A percentile compares a stretch with the other conserved stretches of the same genome.
phyloP scores from a whole-genome alignment of 2,329 filamentous ascomycete genomes.

The Alternaria alternata region DNA sequence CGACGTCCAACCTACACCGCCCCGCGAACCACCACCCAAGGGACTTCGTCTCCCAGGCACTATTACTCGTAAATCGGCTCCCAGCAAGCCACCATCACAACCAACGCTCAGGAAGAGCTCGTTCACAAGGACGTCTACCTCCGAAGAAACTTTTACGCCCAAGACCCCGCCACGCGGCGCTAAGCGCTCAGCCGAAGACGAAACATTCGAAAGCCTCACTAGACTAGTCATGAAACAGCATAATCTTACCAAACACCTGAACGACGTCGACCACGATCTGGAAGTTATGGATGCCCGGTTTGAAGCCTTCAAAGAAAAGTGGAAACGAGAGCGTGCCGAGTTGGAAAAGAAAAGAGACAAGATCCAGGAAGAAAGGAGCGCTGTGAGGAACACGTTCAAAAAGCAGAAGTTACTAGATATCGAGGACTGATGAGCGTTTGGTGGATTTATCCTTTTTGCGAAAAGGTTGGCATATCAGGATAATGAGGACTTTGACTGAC shows the following conservation, averaged over 20 bases:
- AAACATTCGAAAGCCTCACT: conserved; percentile 13
- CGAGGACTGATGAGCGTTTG: neutral
- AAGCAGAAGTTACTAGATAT: conserved; percentile 10
- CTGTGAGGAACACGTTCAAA: conserved; percentile 17
- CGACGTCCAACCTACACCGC: conserved; percentile 7
- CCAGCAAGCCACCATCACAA: neutral
- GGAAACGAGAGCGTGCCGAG: conserved; percentile 2
- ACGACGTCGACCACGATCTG: conserved; percentile 12
- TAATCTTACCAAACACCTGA: conserved; percentile 17
- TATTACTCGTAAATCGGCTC: conserved; percentile 4
- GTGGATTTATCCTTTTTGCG: neutral
- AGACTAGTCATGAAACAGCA: conserved; percentile 11
- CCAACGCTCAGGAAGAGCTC: neutral
- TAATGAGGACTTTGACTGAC: neutral
- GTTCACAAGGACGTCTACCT: neutral
- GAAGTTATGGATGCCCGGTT: conserved; percentile 10
- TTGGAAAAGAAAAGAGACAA: neutral
- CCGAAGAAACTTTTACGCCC: neutral
- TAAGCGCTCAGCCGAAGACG: conserved; percentile 23
- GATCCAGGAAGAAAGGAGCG: conserved; percentile 1
- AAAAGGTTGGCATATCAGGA: neutral
- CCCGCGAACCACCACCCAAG: neutral
- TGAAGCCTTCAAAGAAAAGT: conserved; percentile 11
- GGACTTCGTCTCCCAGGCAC: neutral
- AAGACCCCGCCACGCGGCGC: neutral